Base-by-base conservation (phyloP, 306 rosid species). In the Trifolium pratense region DNA sequence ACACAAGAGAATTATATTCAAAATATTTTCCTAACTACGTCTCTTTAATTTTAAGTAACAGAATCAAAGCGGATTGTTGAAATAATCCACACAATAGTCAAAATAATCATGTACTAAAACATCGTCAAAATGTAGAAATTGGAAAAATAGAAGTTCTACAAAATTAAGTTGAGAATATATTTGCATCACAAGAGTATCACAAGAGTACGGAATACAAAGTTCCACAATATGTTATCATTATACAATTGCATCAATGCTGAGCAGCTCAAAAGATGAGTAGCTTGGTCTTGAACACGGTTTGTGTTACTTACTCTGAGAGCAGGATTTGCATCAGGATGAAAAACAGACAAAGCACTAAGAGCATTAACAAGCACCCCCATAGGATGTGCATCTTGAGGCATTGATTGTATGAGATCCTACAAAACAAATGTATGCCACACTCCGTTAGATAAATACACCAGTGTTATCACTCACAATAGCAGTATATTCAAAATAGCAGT, bases 311-410 rank as follows among this genome's bases (percentile, higher is more conserved):
- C 97, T 67, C 75, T 79, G 9, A 92, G 96, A 37, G 97, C 97
- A 64, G 97, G 97, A 78, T 92, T 92, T 58, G 96, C 96, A 82
- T 92, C 96, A 14, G 97, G 97, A 71, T 92, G 97, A 76, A 80
- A 89, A 75, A 89, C 82, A n/a, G 97, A 92, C 65, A 92, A 92
- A 37, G 96, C 90, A 68, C 97, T 88, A 81, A 92, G 83, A 34
- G 97, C 91, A 78, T 90, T 89, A 58, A 88, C 91, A 79, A 92
- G 96, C 42, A 89, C 89, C 12, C 97, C 97, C 97, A 92, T 92
- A 12, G 97, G 97, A 87, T 92, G 97, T 68, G 97, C 96, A 89
- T 92, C 97, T 77, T 92, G 97, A 74, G 97, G 96, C 95, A 92
- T 92, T 75, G 93, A 68, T 57, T 92, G 93, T 76, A 92, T 92